Evolutionary conservation across 495 filamentous ascomycete genomes (phyloP).

Genomic region (Trichoderma parareesei): DNA sequence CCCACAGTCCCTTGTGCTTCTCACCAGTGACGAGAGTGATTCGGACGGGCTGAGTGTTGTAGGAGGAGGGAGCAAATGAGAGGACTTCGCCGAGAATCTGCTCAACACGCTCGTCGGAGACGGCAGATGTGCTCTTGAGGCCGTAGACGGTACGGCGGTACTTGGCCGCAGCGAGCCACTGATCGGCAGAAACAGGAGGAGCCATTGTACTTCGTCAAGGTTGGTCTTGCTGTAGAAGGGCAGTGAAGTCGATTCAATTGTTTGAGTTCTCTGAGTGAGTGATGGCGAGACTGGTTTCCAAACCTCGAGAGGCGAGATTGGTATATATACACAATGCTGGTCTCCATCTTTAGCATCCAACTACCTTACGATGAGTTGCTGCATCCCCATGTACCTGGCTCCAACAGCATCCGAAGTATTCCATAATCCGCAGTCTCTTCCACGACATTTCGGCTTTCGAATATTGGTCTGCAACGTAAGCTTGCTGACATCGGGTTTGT

Average conservation of each 20-base stretch:
- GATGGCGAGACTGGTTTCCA: neutral
- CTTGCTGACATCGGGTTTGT: slow-evolving; percentile 1
- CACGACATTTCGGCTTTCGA: neutral
- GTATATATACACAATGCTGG: neutral
- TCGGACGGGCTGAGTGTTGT: slow-evolving; percentile 49
- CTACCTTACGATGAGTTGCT: too few species aligned
- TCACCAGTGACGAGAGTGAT: slow-evolving; percentile 38
- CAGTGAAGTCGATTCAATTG: neutral
- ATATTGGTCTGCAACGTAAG: neutral
- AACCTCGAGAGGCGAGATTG: neutral
- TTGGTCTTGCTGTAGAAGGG: neutral
- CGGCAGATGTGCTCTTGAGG: slow-evolving; percentile 36
- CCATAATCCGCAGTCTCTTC: neutral
- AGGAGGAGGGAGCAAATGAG: slow-evolving; percentile 41
- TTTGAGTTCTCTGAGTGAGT: neutral
- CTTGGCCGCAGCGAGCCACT: slow-evolving; percentile 34
- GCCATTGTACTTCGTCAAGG: neutral
- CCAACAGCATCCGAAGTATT: too few species aligned
- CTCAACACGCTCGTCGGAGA: slow-evolving; percentile 42
- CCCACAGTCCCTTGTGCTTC: slow-evolving; percentile 46
- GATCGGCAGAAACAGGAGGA: slow-evolving; percentile 17
- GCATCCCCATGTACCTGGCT: too few species aligned
- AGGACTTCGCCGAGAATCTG: slow-evolving; percentile 42
- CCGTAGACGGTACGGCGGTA: slow-evolving; percentile 43
- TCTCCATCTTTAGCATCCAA: neutral